phyloP scores from a whole-genome alignment of 2,329 filamentous ascomycete species.

The Macrophomina phaseolina region DNA sequence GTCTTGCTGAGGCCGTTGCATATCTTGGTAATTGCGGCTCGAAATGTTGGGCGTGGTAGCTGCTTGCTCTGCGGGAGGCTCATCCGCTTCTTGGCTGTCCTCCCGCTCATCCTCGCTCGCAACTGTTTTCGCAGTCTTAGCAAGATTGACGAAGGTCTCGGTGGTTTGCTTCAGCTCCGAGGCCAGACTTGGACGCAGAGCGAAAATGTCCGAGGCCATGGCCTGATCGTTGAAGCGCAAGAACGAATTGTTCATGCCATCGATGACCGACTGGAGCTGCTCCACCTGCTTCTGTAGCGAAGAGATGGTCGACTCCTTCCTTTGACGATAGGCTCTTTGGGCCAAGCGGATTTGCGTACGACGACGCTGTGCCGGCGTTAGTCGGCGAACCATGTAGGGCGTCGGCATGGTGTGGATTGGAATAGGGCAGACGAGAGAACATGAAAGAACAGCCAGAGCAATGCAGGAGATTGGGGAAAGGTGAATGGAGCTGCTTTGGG shows the following conservation, averaged over 20 bases:
- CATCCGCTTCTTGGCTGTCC: slow-evolving; percentile 40
- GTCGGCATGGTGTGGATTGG: neutral
- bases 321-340: slow-evolving; percentile 81
- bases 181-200: slow-evolving; percentile 62
- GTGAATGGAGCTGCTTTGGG: neutral
- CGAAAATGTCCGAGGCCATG: slow-evolving; percentile 58
- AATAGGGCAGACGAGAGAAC: neutral
- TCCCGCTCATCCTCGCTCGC: slow-evolving; percentile 34
- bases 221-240: slow-evolving; percentile 61
- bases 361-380: slow-evolving; percentile 63
- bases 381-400: slow-evolving; percentile 21
- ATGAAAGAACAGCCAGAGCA: neutral
- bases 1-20: slow-evolving; percentile 38
- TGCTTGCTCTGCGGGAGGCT: neutral
- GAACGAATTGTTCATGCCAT: slow-evolving; percentile 77
- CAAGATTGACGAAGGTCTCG: slow-evolving; percentile 63
- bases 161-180: slow-evolving; percentile 63
- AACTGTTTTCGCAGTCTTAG: slow-evolving; percentile 49
- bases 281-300: slow-evolving; percentile 73
- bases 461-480: neutral
- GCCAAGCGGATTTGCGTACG: slow-evolving; percentile 87
- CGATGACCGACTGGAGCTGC: slow-evolving; percentile 70
- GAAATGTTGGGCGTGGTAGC: slow-evolving; percentile 33
- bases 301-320: slow-evolving; percentile 82
- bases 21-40: slow-evolving; percentile 23